phyloP scores from a whole-genome alignment of 495 filamentous ascomycete species.

The Xylaria grammica region DNA sequence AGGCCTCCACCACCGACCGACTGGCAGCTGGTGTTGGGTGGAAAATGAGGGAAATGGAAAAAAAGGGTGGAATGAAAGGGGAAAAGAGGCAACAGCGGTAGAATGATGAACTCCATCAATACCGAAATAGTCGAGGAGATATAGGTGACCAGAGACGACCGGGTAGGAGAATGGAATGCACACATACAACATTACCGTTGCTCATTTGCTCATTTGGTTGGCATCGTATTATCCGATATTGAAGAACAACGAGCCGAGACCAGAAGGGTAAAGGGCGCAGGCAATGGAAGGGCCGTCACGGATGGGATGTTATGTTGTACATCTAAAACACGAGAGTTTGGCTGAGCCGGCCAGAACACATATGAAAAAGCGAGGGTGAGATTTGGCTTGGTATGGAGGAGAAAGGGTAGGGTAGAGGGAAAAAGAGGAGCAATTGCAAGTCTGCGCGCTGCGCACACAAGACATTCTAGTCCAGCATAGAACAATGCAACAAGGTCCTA shows the following conservation, averaged over 20 bases:
- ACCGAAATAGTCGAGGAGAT: not conserved
- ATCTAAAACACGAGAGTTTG: conserved; percentile 16
- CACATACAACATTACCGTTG: too few relatives aligned
- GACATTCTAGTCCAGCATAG: conserved; percentile 5
- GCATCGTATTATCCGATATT: too few relatives aligned
- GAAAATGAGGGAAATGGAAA: not conserved
- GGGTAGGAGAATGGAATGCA: not conserved
- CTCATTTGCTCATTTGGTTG: too few relatives aligned
- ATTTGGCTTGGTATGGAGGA: conserved; percentile 15
- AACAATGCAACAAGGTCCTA: too few relatives aligned
- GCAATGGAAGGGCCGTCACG: not conserved
- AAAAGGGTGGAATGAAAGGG: not conserved
- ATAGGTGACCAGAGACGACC: not conserved
- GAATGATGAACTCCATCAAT: too few relatives aligned
- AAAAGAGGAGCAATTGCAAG: conserved; percentile 18
- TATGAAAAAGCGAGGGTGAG: conserved; percentile 12
- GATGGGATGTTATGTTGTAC: conserved; percentile 1
- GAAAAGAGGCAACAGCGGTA: not conserved
- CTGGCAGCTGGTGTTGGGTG: conserved; percentile 1
- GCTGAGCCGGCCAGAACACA: conserved; percentile 16
- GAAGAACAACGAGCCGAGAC: too few relatives aligned
- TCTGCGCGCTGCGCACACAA: conserved; percentile 4
- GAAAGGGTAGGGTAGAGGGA: conserved; percentile 5
- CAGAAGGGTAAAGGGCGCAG: too few relatives aligned
- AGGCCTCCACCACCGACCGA: conserved; percentile 21